Percentiles rank a stretch among this genome's conserved stretches.
These are phyloP conservation scores for Flueggea neowawraea DNA, from an alignment of 441 rosid genomes.

Conservation along the genomic window DNA sequence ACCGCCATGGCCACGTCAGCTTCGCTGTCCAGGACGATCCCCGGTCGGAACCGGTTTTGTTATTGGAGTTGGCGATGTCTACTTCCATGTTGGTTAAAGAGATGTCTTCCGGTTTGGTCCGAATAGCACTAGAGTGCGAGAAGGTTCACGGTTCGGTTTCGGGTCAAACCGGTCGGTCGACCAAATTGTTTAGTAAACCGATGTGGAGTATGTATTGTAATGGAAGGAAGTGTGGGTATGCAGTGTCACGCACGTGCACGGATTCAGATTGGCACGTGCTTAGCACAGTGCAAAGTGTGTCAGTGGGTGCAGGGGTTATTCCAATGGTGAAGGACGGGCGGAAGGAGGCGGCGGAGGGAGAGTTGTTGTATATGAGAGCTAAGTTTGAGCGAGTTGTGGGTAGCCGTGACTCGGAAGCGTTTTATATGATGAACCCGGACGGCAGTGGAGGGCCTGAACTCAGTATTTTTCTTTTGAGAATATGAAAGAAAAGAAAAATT, in stretches of 20 bases:
- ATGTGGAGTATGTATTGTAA: conserved; percentile 87
- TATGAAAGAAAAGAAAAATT: conserved; percentile 21
- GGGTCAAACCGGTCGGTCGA: conserved; percentile 9
- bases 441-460: conserved; percentile 90
- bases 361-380: conserved; percentile 87
- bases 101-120: conserved; percentile 82
- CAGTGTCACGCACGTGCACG: conserved; percentile 52
- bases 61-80: conserved; percentile 73
- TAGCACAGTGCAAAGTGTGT: conserved; percentile 60
- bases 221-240: conserved; percentile 80
- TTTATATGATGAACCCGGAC: conserved; percentile 94
- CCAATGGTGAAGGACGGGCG: conserved; percentile 53
- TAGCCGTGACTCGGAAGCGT: conserved; percentile 92
- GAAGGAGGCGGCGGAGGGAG: conserved; percentile 35
- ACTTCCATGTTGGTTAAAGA: conserved; percentile 71
- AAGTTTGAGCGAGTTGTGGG: conserved; percentile 86
- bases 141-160: conserved; percentile 16
- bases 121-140: conserved; percentile 86
- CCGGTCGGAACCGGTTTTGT: conserved; percentile 68
- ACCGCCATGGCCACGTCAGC: conserved; percentile 73
- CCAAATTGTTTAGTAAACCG: conserved; percentile 59
- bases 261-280: conserved; percentile 71
- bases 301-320: conserved; percentile 86
- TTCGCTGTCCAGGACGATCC: conserved; percentile 78
- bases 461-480: conserved; percentile 78